Evolutionary conservation across 176 grass and related monocot species (phyloP).

Genomic region (Carex pumila): DNA sequence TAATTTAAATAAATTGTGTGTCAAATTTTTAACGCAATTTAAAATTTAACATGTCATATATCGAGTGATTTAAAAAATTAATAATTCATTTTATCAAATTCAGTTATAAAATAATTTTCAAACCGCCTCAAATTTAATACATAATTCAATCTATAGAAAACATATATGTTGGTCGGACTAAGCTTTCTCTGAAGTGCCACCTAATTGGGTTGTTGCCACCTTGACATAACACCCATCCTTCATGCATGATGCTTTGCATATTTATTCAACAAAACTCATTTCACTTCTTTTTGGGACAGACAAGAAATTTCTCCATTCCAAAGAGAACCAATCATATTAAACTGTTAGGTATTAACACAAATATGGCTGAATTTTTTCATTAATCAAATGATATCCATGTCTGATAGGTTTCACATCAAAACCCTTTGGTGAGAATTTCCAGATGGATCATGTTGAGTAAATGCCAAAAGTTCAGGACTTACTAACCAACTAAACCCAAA

Average conservation of each 20-base stretch:
- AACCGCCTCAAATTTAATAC: too few relatives aligned
- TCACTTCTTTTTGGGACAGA: background rate
- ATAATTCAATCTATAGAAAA: too few relatives aligned
- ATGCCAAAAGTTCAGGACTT: background rate
- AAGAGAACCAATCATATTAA: background rate
- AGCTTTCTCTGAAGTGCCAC: background rate
- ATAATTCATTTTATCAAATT: too few relatives aligned
- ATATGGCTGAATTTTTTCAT: background rate
- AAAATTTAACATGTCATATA: too few relatives aligned
- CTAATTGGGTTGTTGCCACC: background rate
- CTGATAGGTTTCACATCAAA: background rate
- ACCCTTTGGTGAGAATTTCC: background rate
- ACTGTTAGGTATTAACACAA: background rate
- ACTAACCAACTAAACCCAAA: background rate
- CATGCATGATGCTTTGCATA: background rate
- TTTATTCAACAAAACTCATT: background rate
- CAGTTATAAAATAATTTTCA: too few relatives aligned
- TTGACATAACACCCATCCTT: background rate
- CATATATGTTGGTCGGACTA: too few relatives aligned
- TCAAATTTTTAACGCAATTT: too few relatives aligned
- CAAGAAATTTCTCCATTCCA: background rate
- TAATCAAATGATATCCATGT: background rate
- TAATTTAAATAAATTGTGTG: too few relatives aligned
- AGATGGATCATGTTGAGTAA: background rate
- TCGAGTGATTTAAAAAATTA: too few relatives aligned